A percentile compares a stretch with the other conserved stretches of the same genome.
These are phyloP conservation scores for Sporothrix pallida DNA, from an alignment of 2,329 filamentous ascomycete genomes.

Conservation along the genomic window DNA sequence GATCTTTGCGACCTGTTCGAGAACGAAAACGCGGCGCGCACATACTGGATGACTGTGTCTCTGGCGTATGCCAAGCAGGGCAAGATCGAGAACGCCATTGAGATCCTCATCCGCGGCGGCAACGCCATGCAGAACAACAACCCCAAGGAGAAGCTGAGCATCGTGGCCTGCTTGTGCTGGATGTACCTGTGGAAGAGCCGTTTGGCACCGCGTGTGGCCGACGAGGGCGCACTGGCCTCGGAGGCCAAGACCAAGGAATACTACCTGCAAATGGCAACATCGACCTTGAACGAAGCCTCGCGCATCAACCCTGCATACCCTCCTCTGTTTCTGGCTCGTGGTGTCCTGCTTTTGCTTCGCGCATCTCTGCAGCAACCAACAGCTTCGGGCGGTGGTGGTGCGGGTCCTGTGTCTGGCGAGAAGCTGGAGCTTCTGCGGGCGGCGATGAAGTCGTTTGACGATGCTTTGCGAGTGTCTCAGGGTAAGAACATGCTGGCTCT, in stretches of 20 bases:
- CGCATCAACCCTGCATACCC: conserved; percentile 91
- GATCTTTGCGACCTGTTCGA: conserved; percentile 95
- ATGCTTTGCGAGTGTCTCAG: conserved; percentile 82
- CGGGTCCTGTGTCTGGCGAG: conserved; percentile 69
- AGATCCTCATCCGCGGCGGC: conserved; percentile 75
- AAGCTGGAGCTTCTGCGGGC: conserved; percentile 79
- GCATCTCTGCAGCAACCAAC: conserved; percentile 82
- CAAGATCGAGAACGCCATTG: conserved; percentile 83
- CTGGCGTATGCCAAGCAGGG: conserved; percentile 95
- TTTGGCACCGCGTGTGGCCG: conserved; percentile 69
- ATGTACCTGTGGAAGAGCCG: conserved; percentile 88
- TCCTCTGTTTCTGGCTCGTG: conserved; percentile 87
- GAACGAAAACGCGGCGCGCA: conserved; percentile 88
- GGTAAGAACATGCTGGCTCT: conserved; percentile 90
- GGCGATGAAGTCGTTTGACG: conserved; percentile 92
- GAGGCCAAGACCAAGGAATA: conserved; percentile 90
- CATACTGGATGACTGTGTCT: conserved; percentile 97
- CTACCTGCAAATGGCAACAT: conserved; percentile 89
- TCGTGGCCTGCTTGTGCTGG: conserved; percentile 87
- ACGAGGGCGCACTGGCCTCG: conserved; percentile 67
- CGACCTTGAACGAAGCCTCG: conserved; percentile 91
- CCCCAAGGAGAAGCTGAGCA: conserved; percentile 81
- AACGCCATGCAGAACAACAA: conserved; percentile 72
- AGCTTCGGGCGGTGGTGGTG: conserved; percentile 62
- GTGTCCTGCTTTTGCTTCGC: conserved; percentile 84